phyloP scores from a whole-genome alignment of 805 yeast genomes.

The Kazachstania bromeliacearum region DNA sequence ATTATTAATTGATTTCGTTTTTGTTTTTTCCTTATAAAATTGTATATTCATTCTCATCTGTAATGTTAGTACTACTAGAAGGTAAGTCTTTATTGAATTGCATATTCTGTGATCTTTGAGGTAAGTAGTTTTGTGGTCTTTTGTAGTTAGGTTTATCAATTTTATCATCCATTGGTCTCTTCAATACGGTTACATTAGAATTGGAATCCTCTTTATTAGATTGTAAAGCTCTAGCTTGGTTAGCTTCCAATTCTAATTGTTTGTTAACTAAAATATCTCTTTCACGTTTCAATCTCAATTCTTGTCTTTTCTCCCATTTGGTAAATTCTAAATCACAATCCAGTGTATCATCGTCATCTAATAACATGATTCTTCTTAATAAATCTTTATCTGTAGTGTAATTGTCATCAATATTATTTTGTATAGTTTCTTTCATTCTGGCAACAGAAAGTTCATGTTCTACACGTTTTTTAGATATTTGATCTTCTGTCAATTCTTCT shows the following conservation, averaged over 20 bases:
- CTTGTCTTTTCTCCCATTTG: slow-evolving; percentile 20
- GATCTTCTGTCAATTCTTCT: neutral
- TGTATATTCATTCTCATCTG: slow-evolving; percentile 16
- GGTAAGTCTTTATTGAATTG: neutral
- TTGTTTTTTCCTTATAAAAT: too few relatives aligned
- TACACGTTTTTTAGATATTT: slow-evolving; percentile 9
- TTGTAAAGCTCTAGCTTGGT: slow-evolving; percentile 1
- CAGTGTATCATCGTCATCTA: slow-evolving; percentile 22
- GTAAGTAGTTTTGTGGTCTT: too few relatives aligned
- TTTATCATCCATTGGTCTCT: slow-evolving; percentile 5
- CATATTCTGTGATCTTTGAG: too few relatives aligned
- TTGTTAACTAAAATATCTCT: slow-evolving; percentile 16
- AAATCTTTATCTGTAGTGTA: slow-evolving; percentile 21
- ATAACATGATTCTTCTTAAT: slow-evolving; percentile 11
- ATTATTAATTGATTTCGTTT: too few relatives aligned
- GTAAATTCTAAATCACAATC: slow-evolving; percentile 18
- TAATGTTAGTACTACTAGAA: neutral
- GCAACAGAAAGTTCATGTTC: slow-evolving; percentile 9
- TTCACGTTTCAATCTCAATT: slow-evolving; percentile 11
- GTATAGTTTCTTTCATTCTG: slow-evolving; percentile 6
- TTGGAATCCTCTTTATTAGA: too few relatives aligned
- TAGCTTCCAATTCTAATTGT: slow-evolving; percentile 22
- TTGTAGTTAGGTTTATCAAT: neutral
- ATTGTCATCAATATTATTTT: slow-evolving; percentile 9
- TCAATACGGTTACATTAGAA: too few relatives aligned